Base-by-base conservation (phyloP, 306 rosid species). In the Corylus heterophylla region DNA sequence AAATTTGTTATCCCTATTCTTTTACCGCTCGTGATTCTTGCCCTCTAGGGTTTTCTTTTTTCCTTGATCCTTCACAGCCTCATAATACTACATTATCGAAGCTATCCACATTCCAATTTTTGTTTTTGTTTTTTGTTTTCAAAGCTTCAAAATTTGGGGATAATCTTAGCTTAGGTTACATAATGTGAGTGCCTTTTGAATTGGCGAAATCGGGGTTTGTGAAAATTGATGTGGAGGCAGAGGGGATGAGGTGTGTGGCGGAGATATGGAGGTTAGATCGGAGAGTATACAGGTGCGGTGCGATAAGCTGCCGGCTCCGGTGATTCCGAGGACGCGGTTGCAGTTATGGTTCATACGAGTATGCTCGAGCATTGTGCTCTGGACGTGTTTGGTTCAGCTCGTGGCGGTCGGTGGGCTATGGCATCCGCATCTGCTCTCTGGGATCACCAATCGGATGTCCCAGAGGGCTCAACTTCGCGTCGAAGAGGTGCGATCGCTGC, bases 331-430 rank as follows among this genome's bases (percentile, higher is more conserved):
- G 90, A 89, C 89, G 45, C 92, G 97, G 75, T 83, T 95, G 73
- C 94, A 94, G 87, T 85, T 95, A 76, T 92, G 97, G 99, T 91
- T 95, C 80, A 89, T 95, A 48, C 80, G 96, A 47, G 81, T 89
- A 37, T 93, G 98, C 82, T 86, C 90, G 64, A 91, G 97, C 93
- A 88, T 95, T 92, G 89, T 93, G 78, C 80, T 95, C 0, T 95
- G 98, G 99, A 92, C 97, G 54, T 95, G 97, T 80, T 44, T 95
- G 85, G 89, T 93, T 83, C 99, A 93, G 90, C 85, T 95, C 14
- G 88, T 93, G 25, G 92, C 98, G 35, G 88, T 95, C 47, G 93
- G 91, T 75, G 93, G 87, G 87, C 85, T 95, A 31, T 93, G 99
- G 99, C 87, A 80, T 80, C 90, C 97, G 1, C 91, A 81, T 78